Evolutionary conservation across 2,329 filamentous ascomycete species (phyloP).

Genomic region (Cyclaneusma minus): DNA sequence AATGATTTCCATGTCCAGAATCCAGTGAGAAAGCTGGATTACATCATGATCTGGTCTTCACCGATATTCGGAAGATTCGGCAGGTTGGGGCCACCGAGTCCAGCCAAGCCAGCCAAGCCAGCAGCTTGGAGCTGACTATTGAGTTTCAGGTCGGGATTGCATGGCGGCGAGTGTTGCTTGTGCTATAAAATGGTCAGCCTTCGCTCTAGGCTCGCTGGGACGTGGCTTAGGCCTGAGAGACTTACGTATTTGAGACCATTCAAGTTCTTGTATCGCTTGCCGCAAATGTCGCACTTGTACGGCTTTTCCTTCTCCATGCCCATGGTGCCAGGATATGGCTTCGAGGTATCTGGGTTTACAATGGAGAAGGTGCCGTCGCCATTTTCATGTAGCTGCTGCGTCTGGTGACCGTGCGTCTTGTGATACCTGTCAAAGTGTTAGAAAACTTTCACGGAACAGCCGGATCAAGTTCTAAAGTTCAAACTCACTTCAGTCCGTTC

Average conservation of each 20-base stretch:
- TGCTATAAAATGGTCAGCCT: conserved; percentile 34
- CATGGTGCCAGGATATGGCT: conserved; percentile 85
- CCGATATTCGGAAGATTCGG: conserved; percentile 25
- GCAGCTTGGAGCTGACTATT: conserved; percentile 18
- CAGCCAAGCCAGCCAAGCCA: conserved; percentile 21
- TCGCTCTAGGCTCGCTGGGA: too few relatives aligned
- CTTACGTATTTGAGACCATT: conserved; percentile 91
- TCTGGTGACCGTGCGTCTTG: conserved; percentile 83
- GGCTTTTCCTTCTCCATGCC: conserved; percentile 99
- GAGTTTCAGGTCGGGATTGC: conserved; percentile 65
- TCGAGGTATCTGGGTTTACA: conserved; percentile 86
- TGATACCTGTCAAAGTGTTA: conserved; percentile 35
- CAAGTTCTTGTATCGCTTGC: conserved; percentile 97
- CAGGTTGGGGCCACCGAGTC: too few relatives aligned
- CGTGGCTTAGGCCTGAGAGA: conserved; percentile 19
- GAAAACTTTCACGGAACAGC: conserved; percentile 6
- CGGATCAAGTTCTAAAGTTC: conserved; percentile 3
- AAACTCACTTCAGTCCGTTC: conserved; percentile 84
- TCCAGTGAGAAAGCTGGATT: too few relatives aligned
- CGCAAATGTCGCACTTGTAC: conserved; percentile 91
- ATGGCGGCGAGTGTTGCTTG: conserved; percentile 73
- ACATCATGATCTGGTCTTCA: conserved; percentile 27
- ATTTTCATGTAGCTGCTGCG: conserved; percentile 92
- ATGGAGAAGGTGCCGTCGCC: conserved; percentile 96
- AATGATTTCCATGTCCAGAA: too few relatives aligned